Base-by-base conservation (phyloP, 129 eudicot species). In the Chrysanthemum lavandulifolium region DNA sequence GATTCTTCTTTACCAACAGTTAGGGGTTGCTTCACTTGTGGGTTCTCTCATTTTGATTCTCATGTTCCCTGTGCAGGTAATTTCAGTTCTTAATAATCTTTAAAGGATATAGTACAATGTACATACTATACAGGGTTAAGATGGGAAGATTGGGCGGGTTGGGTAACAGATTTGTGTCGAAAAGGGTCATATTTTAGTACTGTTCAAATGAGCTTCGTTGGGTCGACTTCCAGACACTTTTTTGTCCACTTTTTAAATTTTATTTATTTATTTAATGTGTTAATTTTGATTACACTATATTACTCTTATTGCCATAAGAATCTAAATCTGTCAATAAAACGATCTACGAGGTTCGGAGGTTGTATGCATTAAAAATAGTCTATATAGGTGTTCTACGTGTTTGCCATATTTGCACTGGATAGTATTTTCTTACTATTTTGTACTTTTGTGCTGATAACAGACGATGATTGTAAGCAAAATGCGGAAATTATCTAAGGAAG, bases 1-100 rank as follows among this genome's bases (percentile, higher is more conserved):
- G 92, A 76, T 84, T 70, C 96, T 93, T 82, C 98, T 93, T 76
- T 93, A 89, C 83, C 82, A 81, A 80, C 87, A 89, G 71, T 68
- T 93, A 65, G 98, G 98, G 27, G 86, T 89, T 73, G 95, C 98
- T 68, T 79, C 98, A 48, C 85, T 93, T 81, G 75, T 90, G 66
- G 98, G 96, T 69, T 86, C 90, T 49, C 68, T 90, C 5, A 55
- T 87, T 80, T 80, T 93, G 60, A 79, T 87, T 81, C 89, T 89
- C 61, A 83, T 90, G 84, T 87, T 93, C 71, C 98, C 98, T 51
- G 69, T 93, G 61, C 98, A 93, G 89, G 98, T 93, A 89, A 77
- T 75, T 56, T 68, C 43, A 11, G 45, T 27, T 25, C 69, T 57
- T 47, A 29, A 40, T 65, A 54, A 23, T 75, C 33, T 10, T 55